These are phyloP conservation scores for Colletotrichum neosansevieriae DNA, from an alignment of 2,329 filamentous ascomycete genomes.

Conservation along the genomic window DNA sequence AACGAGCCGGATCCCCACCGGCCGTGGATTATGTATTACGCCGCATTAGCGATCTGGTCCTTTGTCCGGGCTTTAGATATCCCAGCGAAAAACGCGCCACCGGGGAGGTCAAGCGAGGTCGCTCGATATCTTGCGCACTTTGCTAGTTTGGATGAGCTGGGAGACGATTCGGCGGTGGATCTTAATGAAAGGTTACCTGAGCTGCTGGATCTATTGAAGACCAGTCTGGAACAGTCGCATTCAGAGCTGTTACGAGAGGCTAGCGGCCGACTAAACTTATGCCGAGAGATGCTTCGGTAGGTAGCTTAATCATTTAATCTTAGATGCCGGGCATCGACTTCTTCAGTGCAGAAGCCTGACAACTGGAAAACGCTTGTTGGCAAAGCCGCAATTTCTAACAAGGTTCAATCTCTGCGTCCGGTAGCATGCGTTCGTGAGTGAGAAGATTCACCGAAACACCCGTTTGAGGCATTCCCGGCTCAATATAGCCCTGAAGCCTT, in stretches of 20 bases:
- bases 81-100: constrained; percentile 27
- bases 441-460: no score
- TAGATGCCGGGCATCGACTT: no score
- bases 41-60: constrained; percentile 86
- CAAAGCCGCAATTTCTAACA: no score
- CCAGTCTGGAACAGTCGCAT: constrained; percentile 58
- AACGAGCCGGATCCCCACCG: constrained; percentile 86
- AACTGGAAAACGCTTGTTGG: no score
- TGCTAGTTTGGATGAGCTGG: constrained; percentile 77
- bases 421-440: no score
- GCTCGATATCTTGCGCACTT: constrained; percentile 68
- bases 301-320: background rate
- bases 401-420: no score
- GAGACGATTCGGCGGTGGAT: constrained; percentile 73
- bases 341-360: background rate
- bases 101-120: constrained; percentile 48
- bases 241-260: constrained; percentile 84
- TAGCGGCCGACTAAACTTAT: constrained; percentile 75
- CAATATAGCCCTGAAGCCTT: no score
- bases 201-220: constrained; percentile 57
- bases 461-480: no score
- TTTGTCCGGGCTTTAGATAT: constrained; percentile 83
- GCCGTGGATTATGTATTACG: constrained; percentile 92
- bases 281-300: constrained; percentile 65
- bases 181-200: constrained; percentile 68